Percentiles rank a stretch among this genome's conserved stretches.
These are phyloP conservation scores for Ceratocystis eucalypticola DNA, from an alignment of 2,329 filamentous ascomycete genomes.

Conservation along the genomic window DNA sequence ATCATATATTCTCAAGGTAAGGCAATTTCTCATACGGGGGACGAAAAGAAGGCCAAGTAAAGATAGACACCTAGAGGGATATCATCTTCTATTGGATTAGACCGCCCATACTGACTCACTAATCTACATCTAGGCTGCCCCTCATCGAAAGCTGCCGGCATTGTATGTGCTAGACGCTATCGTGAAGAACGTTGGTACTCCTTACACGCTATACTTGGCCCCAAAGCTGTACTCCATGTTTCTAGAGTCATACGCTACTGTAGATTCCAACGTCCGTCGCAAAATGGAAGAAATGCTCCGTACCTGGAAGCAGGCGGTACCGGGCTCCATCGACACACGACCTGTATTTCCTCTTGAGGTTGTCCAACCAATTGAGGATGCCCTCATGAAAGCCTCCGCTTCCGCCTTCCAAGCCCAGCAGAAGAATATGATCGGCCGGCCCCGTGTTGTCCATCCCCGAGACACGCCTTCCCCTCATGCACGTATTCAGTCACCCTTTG, in stretches of 20 bases:
- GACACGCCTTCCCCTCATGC: slow-evolving; percentile 36
- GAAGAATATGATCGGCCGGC: slow-evolving; percentile 34
- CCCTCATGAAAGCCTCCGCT: slow-evolving; percentile 66
- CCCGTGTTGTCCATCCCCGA: slow-evolving; percentile 47
- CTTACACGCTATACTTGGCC: slow-evolving; percentile 90
- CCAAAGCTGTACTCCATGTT: slow-evolving; percentile 86
- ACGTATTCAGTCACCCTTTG: slow-evolving; percentile 4
- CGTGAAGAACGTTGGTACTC: slow-evolving; percentile 95
- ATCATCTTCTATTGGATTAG: background rate
- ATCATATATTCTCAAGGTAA: slow-evolving; percentile 89
- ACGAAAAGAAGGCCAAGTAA: background rate
- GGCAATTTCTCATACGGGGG: slow-evolving; percentile 25
- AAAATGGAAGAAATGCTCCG: slow-evolving; percentile 96
- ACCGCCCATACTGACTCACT: background rate
- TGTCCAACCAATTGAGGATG: slow-evolving; percentile 84
- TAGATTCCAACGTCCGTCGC: slow-evolving; percentile 66
- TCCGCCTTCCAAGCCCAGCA: slow-evolving; percentile 48
- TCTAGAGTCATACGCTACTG: slow-evolving; percentile 89
- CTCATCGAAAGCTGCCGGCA: slow-evolving; percentile 82
- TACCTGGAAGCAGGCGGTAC: slow-evolving; percentile 95
- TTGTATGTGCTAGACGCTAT: slow-evolving; percentile 96
- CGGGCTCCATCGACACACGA: slow-evolving; percentile 80
- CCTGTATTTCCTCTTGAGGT: slow-evolving; percentile 83
- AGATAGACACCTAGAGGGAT: background rate
- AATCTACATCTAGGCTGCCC: slow-evolving; percentile 51